A percentile compares a stretch with the other conserved stretches of the same genome.
phyloP scores from a whole-genome alignment of 2,329 filamentous ascomycete genomes.

The Dactylonectria estremocensis region DNA sequence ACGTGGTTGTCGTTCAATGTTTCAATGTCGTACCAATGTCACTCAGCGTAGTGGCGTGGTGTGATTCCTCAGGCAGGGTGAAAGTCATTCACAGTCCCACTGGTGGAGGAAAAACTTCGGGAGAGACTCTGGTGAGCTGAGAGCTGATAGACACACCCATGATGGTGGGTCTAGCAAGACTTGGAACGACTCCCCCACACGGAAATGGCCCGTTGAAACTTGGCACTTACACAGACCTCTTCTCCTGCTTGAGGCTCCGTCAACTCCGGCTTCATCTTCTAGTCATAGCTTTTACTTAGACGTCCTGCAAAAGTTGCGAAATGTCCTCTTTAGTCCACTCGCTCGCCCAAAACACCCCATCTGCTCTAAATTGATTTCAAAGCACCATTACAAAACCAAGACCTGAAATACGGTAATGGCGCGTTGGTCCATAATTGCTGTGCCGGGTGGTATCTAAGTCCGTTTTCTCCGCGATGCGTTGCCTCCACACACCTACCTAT shows the following conservation, averaged over 20 bases:
- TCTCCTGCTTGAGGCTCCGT: conserved; percentile 30
- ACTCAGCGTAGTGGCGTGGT: conserved; percentile 40
- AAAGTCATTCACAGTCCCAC: conserved; percentile 22
- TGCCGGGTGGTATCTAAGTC: conserved; percentile 1
- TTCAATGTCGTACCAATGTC: conserved; percentile 42
- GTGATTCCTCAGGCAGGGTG: conserved; percentile 38
- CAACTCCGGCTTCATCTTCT: conserved; percentile 27
- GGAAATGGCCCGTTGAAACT: conserved; percentile 15
- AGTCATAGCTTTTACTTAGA: too few species aligned
- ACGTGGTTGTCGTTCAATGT: conserved; percentile 30
- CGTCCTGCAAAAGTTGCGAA: too few species aligned
- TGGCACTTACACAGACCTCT: conserved; percentile 14
- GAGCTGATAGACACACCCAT: conserved; percentile 1
- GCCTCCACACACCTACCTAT: conserved; percentile 2
- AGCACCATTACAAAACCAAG: not conserved
- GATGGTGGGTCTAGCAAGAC: not conserved
- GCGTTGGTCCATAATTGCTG: not conserved
- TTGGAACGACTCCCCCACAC: not conserved
- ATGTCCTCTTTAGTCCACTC: not conserved
- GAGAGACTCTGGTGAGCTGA: not conserved
- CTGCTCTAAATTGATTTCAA: not conserved
- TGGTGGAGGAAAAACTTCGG: conserved; percentile 16
- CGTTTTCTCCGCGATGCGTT: not conserved
- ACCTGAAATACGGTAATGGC: not conserved
- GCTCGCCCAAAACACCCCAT: not conserved